These are phyloP conservation scores for Cyclotella baltica DNA, from an alignment of 108 stramenopile species.

Conservation along the genomic window DNA sequence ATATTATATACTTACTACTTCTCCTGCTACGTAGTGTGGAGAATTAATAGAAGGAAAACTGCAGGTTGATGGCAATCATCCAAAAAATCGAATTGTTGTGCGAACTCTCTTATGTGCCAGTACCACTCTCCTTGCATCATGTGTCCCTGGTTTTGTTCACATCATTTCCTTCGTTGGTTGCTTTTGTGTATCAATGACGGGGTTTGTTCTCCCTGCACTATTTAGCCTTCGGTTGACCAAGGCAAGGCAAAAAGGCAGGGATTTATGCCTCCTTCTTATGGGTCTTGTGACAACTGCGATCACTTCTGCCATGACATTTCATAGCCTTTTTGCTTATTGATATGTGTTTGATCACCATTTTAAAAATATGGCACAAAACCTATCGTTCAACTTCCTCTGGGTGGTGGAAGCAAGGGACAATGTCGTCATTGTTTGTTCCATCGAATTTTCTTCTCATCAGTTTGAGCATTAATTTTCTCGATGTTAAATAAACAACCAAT, in stretches of 20 bases:
- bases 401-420: too few species aligned
- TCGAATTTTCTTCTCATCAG: too few species aligned
- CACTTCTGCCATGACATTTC: constrained; percentile 28
- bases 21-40: constrained; percentile 39
- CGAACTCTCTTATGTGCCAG: constrained; percentile 58
- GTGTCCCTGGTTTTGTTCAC: constrained; percentile 78
- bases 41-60: constrained; percentile 84
- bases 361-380: too few species aligned
- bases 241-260: constrained; percentile 6
- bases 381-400: too few species aligned
- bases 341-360: too few species aligned
- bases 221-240: constrained; percentile 40
- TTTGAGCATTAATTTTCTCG: too few species aligned
- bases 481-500: too few species aligned
- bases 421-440: too few species aligned
- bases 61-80: constrained; percentile 10
- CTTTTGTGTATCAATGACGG: constrained; percentile 73
- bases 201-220: constrained; percentile 76
- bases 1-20: not conserved
- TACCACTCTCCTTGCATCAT: constrained; percentile 52
- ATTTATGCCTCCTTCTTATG: constrained; percentile 13
- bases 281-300: constrained; percentile 24
- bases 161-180: constrained; percentile 79
- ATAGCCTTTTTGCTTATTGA: not conserved
- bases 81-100: constrained; percentile 31